Base-by-base conservation (phyloP, 2,329 filamentous ascomycete species). In the Pseudogymnoascus sp. region DNA sequence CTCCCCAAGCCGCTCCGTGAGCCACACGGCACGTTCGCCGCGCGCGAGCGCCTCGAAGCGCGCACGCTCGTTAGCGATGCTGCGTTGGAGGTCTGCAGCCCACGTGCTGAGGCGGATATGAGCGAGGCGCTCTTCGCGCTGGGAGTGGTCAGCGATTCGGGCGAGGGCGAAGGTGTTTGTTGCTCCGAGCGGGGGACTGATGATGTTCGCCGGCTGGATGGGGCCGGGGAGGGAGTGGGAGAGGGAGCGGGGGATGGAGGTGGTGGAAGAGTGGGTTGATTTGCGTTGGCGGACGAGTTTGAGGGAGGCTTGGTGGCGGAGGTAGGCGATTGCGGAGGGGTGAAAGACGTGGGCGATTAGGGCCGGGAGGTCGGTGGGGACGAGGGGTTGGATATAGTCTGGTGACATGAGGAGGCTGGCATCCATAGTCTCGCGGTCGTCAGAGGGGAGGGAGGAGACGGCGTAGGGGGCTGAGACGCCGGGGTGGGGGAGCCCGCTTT, bases 331-430 rank as follows among this genome's bases (percentile, higher is more conserved):
- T 37, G 89, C 92, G 53, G 93, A 87, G 3, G 83, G 82, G 53
- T 91, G 88, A 69, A 98, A 93, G 0, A 97, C 78, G 16, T 84
- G 84, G 7, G 85, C 79, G n/a, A 96, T 83, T 1, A 98, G 79
- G 7, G 78, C 75, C 4, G 75, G 71, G 2, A 98, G 83, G 63
- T 98, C 93, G 7, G 91, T 95, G 0, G 84, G 76, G 2, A 90
- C 77, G 4, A 97, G 80, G 0, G 93, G 93, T 65, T 91, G 88
- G 12, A 95, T 79, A 72, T 97, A 98, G 70, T 95, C 90, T 0
- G 93, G 88, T 63, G 88, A 92, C 93, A 98, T 98, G 16, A 98
- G 82, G 0, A 96, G 80, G 70, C 91, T 96, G 16, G 93, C 93
- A 73, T 98, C 93, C 88, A 98, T 96, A 46, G 83, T 86, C 40